Conservation (phyloP, 495 filamentous ascomycete species). For the Podospora appendiculata region DNA sequence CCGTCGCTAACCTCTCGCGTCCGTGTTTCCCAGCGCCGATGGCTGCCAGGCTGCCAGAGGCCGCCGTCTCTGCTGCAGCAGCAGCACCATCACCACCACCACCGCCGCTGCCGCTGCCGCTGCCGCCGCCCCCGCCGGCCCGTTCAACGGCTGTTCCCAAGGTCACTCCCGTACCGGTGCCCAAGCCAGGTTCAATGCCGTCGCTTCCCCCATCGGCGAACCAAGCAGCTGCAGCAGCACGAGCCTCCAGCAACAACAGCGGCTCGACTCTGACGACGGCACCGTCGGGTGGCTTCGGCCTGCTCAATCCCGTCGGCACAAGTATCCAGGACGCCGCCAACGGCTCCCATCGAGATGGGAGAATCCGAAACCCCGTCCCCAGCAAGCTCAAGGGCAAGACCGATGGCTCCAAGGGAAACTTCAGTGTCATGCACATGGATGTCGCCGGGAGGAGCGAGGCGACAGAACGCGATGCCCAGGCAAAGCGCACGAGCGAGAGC, state of each 20-base stretch:
- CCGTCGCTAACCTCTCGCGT: too few relatives aligned
- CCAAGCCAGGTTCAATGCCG: constrained; percentile 15
- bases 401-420: constrained; percentile 50
- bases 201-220: constrained; percentile 7
- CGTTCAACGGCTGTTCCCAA: constrained; percentile 7
- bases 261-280: background rate
- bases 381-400: constrained; percentile 51
- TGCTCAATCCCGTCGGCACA: constrained; percentile 10
- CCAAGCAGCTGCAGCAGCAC: constrained; percentile 1
- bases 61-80: too few relatives aligned
- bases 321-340: constrained; percentile 14
- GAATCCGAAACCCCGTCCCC: constrained; percentile 49
- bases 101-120: too few relatives aligned
- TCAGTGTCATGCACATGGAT: constrained; percentile 52
- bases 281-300: constrained; percentile 6
- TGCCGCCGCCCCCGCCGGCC: background rate
- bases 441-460: constrained; percentile 33
- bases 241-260: constrained; percentile 2
- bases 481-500: constrained; percentile 49
- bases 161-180: constrained; percentile 16
- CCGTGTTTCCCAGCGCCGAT: too few relatives aligned
- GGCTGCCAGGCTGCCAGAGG: too few relatives aligned
- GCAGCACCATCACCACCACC: too few relatives aligned
- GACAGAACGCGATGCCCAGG: constrained; percentile 40
- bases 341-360: constrained; percentile 34